Conservation (phyloP, 2,329 filamentous ascomycete species). For the Fonsecaea pedrosoi region DNA sequence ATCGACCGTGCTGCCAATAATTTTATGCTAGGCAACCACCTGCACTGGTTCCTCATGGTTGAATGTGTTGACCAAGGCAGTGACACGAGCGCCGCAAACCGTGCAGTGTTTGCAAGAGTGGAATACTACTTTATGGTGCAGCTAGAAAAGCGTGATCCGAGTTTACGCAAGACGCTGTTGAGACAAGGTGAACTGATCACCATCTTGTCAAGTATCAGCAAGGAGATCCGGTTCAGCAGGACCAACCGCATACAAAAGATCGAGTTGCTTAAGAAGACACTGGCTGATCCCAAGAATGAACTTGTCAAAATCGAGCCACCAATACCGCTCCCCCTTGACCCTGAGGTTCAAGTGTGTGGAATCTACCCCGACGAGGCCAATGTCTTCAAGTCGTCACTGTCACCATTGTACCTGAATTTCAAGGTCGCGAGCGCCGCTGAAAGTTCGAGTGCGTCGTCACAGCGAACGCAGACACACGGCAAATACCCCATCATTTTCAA, state of each 20-base stretch:
- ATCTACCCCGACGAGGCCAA: constrained; percentile 82
- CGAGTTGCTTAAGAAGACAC: constrained; percentile 80
- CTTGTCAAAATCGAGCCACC: constrained; percentile 82
- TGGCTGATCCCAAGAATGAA: constrained; percentile 90
- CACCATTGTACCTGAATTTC: constrained; percentile 89
- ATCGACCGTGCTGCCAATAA: constrained; percentile 87
- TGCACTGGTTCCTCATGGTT: constrained; percentile 99
- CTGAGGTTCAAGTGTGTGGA: constrained; percentile 77
- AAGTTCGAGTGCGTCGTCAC: constrained; percentile 17
- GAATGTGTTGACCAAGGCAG: constrained; percentile 86
- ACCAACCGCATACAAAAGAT: constrained; percentile 80
- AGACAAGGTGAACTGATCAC: constrained; percentile 90
- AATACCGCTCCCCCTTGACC: constrained; percentile 86
- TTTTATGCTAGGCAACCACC: constrained; percentile 88
- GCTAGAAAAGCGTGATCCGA: constrained; percentile 75
- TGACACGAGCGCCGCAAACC: constrained; percentile 72
- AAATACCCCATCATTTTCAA: constrained; percentile 97
- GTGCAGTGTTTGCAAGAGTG: constrained; percentile 87
- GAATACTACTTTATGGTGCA: constrained; percentile 96
- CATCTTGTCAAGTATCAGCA: constrained; percentile 84
- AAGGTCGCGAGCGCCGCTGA: constrained; percentile 66
- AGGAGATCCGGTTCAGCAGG: constrained; percentile 81
- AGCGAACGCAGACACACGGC: constrained; percentile 55
- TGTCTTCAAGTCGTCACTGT: constrained; percentile 94
- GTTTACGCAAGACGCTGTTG: constrained; percentile 75